Conservation (phyloP, 2,329 filamentous ascomycete species). For the Endoconidiophora laricicola region DNA sequence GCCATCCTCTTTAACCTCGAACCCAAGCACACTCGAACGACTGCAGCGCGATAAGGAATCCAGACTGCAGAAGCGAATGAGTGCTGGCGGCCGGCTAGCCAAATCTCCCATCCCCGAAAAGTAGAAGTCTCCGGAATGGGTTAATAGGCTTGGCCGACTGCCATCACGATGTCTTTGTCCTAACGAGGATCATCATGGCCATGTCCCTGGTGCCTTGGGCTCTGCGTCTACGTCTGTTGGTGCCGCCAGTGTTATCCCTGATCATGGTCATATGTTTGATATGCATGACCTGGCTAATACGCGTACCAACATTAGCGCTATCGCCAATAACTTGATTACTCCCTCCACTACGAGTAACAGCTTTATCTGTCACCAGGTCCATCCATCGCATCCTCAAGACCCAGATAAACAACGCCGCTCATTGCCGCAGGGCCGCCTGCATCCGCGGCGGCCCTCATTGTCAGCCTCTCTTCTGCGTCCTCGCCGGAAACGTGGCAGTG, state of each 20-base stretch:
- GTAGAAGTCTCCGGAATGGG: constrained; percentile 27
- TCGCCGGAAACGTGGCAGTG: constrained; percentile 6
- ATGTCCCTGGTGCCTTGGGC: neutral
- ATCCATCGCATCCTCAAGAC: too few species aligned
- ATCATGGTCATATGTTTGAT: too few species aligned
- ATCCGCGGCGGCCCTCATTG: constrained; percentile 6
- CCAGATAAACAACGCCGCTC: too few species aligned
- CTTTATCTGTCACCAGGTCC: too few species aligned
- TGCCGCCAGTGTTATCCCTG: too few species aligned
- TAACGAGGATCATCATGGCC: neutral
- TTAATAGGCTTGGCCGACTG: constrained; percentile 13
- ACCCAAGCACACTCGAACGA: constrained; percentile 24
- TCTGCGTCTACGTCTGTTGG: neutral
- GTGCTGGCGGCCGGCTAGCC: constrained; percentile 57
- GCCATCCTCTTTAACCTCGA: constrained; percentile 37
- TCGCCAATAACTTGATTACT: too few species aligned
- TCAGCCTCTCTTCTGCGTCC: constrained; percentile 5
- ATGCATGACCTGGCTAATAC: too few species aligned
- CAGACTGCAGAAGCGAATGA: constrained; percentile 61
- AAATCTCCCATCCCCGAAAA: constrained; percentile 46
- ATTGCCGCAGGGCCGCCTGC: neutral
- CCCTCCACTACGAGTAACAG: too few species aligned
- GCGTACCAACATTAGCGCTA: too few species aligned
- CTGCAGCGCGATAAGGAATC: constrained; percentile 47
- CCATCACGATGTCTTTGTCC: constrained; percentile 7